Percentiles rank a stretch among this genome's conserved stretches.
Evolutionary conservation across 1,284 basidiomycete species (phyloP).

Genomic region (Naganishia liquefaciens): DNA sequence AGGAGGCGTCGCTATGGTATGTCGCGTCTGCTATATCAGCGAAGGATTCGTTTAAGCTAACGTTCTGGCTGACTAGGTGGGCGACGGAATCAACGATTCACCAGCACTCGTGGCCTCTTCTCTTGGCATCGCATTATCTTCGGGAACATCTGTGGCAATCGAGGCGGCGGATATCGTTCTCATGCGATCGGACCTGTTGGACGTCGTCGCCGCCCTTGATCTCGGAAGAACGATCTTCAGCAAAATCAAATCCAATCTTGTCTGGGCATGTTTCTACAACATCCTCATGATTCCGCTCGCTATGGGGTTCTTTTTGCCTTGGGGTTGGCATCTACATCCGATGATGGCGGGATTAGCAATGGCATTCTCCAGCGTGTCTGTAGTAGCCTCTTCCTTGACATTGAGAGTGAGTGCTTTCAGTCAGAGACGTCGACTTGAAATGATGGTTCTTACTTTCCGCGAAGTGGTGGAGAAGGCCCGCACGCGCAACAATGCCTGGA

Average conservation of each 20-base stretch:
- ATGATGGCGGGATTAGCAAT: constrained; percentile 98
- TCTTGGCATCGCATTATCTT: constrained; percentile 92
- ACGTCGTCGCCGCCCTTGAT: constrained; percentile 93
- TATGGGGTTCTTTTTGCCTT: constrained; percentile 93
- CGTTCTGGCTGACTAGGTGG: constrained; percentile 65
- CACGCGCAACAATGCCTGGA: constrained; percentile 67
- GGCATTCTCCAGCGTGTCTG: constrained; percentile 96
- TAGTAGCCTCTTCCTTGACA: constrained; percentile 84
- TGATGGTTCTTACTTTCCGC: background rate
- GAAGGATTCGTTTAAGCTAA: constrained; percentile 13
- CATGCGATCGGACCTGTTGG: constrained; percentile 92
- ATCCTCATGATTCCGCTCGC: constrained; percentile 94
- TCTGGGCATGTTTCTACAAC: constrained; percentile 95
- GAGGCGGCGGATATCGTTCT: constrained; percentile 98
- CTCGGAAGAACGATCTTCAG: constrained; percentile 85
- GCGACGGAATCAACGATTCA: constrained; percentile 98
- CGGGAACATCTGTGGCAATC: constrained; percentile 93
- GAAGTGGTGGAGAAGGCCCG: constrained; percentile 74
- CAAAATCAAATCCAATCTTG: constrained; percentile 78
- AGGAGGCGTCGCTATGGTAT: constrained; percentile 82
- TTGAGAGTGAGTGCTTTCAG: constrained; percentile 59
- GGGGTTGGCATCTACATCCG: constrained; percentile 89
- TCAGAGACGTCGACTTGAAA: constrained; percentile 11
- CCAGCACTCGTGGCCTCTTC: constrained; percentile 93
- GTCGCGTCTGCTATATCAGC: constrained; percentile 40